Base-by-base conservation (phyloP, 2,329 filamentous ascomycete species). In the Apiospora arundinis region DNA sequence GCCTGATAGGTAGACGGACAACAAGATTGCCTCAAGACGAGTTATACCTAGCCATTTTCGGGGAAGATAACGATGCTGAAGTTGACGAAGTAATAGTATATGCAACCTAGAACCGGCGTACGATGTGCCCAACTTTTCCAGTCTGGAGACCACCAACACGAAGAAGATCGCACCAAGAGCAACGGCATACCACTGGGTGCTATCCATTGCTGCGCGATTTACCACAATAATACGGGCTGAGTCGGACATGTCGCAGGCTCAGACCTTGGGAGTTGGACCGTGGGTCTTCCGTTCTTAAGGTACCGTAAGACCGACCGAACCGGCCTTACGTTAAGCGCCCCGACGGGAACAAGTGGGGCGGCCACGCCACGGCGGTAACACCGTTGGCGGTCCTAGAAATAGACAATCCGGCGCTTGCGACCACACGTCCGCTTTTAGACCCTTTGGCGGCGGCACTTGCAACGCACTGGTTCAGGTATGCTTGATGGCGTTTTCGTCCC, bases 71-170 rank as follows among this genome's bases (percentile, higher is more conserved):
- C 48, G n/a, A 49, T 49, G n/a, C 48, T 49, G n/a, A 49, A 49
- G 48, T 23, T 49, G 48, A 49, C 48, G 48, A n/a, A 49, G 48
- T n/a, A 49, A 49, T 9, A 49, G 48, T 23, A 49, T 49, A 49
- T 49, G n/a, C 48, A 49, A 9, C 25, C 48, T 49, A 49, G 48
- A 49, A 4, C 48, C 48, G 48, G 48, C 48, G 48, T 49, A 49
- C 48, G 48, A 49, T 7, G 48, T 49, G 48, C 48, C 48, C 8
- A 49, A n/a, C n/a, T 49, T 49, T 9, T 49, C 48, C n/a, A 49
- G 48, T 49, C 48, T 49, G n/a, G n/a, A 49, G 48, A 49, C 48
- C n/a, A 49, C n/a, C n/a, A 49, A 49, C n/a, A 49, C 48, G n/a
- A 49, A 49, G 46, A 49, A 49, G n/a, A 49, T 49, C 48, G 48